phyloP scores from a whole-genome alignment of 768 basidiomycete genomes.

The Boletus rubroflammeus region DNA sequence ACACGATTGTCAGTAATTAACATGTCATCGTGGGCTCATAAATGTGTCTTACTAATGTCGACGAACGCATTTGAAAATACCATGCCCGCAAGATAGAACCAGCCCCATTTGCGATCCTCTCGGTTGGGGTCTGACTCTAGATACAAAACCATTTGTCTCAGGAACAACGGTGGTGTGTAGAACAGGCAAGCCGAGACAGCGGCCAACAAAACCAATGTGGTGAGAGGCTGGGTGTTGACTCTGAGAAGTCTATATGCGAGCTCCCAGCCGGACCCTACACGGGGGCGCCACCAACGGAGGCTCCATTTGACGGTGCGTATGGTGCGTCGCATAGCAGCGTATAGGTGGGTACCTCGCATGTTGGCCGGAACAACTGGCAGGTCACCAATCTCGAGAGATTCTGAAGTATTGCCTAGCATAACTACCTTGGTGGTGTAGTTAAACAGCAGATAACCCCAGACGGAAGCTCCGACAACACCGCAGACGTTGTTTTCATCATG shows the following conservation, averaged over 20 bases:
- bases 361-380: constrained; percentile 74
- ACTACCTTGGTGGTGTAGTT: constrained; percentile 86
- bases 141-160: constrained; percentile 58
- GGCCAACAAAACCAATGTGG: constrained; percentile 47
- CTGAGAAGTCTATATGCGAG: constrained; percentile 59
- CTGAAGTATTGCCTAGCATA: constrained; percentile 71
- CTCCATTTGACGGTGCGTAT: constrained; percentile 49
- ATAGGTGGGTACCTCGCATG: constrained; percentile 68
- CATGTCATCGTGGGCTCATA: background rate
- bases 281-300: constrained; percentile 56
- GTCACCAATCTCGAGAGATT: constrained; percentile 81
- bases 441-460: constrained; percentile 59
- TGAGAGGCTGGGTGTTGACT: constrained; percentile 47
- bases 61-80: constrained; percentile 42
- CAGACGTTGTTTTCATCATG: constrained; percentile 72
- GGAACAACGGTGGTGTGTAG: constrained; percentile 61
- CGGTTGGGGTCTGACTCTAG: constrained; percentile 61
- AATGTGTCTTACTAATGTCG: constrained; percentile 38
- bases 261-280: constrained; percentile 59
- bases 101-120: constrained; percentile 63
- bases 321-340: constrained; percentile 57
- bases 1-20: constrained; percentile 6
- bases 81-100: constrained; percentile 59
- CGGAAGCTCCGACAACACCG: constrained; percentile 48
- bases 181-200: constrained; percentile 56